phyloP scores from a whole-genome alignment of 2,329 filamentous ascomycete species.

The Tolypocladium capitatum region DNA sequence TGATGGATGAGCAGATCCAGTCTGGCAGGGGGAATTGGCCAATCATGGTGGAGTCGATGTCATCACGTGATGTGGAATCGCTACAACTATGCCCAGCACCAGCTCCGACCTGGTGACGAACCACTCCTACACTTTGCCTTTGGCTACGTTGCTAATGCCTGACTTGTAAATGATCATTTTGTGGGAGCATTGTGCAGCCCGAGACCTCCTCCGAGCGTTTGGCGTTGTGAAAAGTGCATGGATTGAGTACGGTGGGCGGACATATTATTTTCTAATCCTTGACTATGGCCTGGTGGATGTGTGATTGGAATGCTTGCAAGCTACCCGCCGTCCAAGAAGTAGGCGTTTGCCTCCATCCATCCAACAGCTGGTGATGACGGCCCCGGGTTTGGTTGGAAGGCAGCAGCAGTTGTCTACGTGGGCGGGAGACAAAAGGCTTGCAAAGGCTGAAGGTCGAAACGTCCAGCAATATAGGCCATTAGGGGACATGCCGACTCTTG shows the following conservation, averaged over 20 bases:
- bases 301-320: too few relatives aligned
- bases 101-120: background rate
- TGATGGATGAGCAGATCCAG: conserved; percentile 21
- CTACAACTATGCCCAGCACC: background rate
- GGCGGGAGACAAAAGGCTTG: too few relatives aligned
- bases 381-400: too few relatives aligned
- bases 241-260: background rate
- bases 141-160: background rate
- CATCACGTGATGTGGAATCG: conserved; percentile 19
- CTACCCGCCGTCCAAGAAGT: too few relatives aligned
- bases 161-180: background rate
- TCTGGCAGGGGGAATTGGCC: conserved; percentile 19
- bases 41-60: conserved; percentile 14
- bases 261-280: too few relatives aligned
- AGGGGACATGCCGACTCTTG: too few relatives aligned
- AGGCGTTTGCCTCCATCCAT: too few relatives aligned
- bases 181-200: background rate
- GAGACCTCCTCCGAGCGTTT: background rate
- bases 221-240: background rate
- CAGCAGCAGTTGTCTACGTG: too few relatives aligned
- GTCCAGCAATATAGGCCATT: too few relatives aligned
- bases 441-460: too few relatives aligned
- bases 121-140: background rate
- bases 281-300: too few relatives aligned
- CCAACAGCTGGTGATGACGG: too few relatives aligned